phyloP scores from a whole-genome alignment of 257 asterid genomes.

The Scutellaria barbata region DNA sequence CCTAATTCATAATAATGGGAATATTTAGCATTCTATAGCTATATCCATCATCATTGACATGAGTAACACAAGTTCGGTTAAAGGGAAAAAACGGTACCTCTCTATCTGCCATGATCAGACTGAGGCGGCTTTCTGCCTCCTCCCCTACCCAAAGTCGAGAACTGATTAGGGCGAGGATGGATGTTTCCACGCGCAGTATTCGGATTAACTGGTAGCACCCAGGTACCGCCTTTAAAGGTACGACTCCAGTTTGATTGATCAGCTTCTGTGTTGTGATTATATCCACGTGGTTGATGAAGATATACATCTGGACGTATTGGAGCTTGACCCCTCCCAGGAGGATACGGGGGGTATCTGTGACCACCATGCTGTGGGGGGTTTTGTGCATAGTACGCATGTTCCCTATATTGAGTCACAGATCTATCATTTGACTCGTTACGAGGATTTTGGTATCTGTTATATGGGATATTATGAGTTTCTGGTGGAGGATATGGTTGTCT shows the following conservation, averaged over 20 bases:
- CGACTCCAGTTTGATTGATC: constrained; percentile 48
- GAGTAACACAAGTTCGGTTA: constrained; percentile 21
- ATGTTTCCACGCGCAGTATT: constrained; percentile 56
- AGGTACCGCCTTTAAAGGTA: constrained; percentile 35
- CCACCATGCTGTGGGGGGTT: constrained; percentile 50
- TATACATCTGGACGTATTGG: constrained; percentile 44
- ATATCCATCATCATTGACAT: not conserved
- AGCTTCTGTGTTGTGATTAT: constrained; percentile 38
- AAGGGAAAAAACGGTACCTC: constrained; percentile 7
- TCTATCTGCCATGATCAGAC: constrained; percentile 57
- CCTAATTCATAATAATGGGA: not conserved
- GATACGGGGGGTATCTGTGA: constrained; percentile 48
- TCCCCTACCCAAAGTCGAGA: constrained; percentile 64
- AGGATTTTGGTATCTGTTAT: constrained; percentile 47
- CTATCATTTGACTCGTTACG: constrained; percentile 39
- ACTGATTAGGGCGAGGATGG: constrained; percentile 63
- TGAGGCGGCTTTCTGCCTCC: constrained; percentile 64
- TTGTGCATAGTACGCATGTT: constrained; percentile 51
- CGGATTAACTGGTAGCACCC: constrained; percentile 48
- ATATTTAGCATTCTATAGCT: constrained; percentile 16
- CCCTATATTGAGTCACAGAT: constrained; percentile 44
- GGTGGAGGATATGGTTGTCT: constrained; percentile 51
- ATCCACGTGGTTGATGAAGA: constrained; percentile 51
- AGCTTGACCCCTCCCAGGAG: constrained; percentile 39
- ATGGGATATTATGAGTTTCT: constrained; percentile 43